phyloP scores from a whole-genome alignment of 139 green algal species.

The Gonium pectorale region DNA sequence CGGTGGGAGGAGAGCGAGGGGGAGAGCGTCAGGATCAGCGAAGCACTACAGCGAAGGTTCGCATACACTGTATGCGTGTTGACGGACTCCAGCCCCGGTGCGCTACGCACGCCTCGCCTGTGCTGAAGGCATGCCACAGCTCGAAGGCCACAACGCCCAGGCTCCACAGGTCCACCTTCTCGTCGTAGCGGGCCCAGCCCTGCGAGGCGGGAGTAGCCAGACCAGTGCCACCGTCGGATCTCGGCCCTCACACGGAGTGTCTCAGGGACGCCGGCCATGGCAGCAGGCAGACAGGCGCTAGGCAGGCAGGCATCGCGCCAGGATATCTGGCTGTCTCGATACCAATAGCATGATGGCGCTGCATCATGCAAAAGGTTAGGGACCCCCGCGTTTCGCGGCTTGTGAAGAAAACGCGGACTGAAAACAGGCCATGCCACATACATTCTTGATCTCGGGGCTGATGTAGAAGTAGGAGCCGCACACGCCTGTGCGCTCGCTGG shows the following conservation, averaged over 20 bases:
- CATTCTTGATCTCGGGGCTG: constrained; percentile 80
- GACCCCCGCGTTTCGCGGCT: too few species aligned
- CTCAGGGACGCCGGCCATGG: too few species aligned
- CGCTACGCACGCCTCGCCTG: constrained; percentile 28
- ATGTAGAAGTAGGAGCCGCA: constrained; percentile 89
- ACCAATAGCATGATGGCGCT: too few species aligned
- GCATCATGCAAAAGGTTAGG: too few species aligned
- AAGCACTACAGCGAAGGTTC: not conserved
- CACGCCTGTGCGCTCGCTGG: constrained; percentile 73
- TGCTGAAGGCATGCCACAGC: constrained; percentile 92
- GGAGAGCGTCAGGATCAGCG: too few species aligned
- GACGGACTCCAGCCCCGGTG: not conserved
- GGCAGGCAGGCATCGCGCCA: too few species aligned
- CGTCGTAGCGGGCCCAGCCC: constrained; percentile 72
- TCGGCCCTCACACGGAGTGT: too few species aligned
- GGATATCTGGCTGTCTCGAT: too few species aligned
- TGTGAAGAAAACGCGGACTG: too few species aligned
- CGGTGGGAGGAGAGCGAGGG: not conserved
- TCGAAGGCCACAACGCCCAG: constrained; percentile 92
- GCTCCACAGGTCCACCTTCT: constrained; percentile 90
- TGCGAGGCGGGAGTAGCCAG: not conserved
- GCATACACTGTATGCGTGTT: not conserved
- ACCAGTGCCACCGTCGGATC: too few species aligned
- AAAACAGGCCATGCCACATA: too few species aligned
- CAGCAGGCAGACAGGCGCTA: too few species aligned